Evolutionary conservation across 768 basidiomycete genomes (phyloP), one percentile per base, ranked within the genome.

Genomic region (Amanita polypyramis): DNA sequence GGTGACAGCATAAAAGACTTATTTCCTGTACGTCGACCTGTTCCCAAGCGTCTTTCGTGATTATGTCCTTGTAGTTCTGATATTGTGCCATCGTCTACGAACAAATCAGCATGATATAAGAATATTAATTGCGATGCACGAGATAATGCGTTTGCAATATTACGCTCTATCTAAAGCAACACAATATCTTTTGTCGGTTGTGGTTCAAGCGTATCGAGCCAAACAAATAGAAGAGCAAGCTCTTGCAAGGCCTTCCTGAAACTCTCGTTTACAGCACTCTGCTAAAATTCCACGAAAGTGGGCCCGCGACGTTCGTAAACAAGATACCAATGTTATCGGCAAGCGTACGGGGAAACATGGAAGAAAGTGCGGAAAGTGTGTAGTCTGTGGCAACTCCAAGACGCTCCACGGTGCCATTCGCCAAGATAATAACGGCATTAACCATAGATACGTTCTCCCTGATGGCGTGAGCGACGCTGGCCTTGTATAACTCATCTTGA

Each of bases 351-450:
- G 61, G 61, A 47, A 62, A 60, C 39, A 61, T 61, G 10, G 47
- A 44, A 12, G 57, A 45, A 6, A 62, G 49, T 0, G 55, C 51
- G 14, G 48, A 43, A 9, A 62, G 57, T 1, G 61, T 49, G 40
- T 62, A 61, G 19, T 60, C 55, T 2, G 61, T 61, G 5, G 49
- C 52, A 6, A 54, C 54, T 14, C 52, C 52, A 5, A 62, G 45
- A 19, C 60, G 58, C 12, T 51, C 37, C 20, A 53, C 32, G 2
- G 60, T 58, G 19, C 61, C 60, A 27, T 61, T 61, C 10, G 58
- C 60, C 15, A 62, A 51, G 41, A 62, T 57, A 49, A 61, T 44
- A 14, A 62, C 55, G 12, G 58, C 61, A 40, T 62, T 50, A 39
- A 62, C 48, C 15, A 44, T 49, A 14, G 47, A 36, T 42, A 57